Evolutionary conservation across 768 basidiomycete genomes (phyloP).

Genomic region (Podaxis rugospora): DNA sequence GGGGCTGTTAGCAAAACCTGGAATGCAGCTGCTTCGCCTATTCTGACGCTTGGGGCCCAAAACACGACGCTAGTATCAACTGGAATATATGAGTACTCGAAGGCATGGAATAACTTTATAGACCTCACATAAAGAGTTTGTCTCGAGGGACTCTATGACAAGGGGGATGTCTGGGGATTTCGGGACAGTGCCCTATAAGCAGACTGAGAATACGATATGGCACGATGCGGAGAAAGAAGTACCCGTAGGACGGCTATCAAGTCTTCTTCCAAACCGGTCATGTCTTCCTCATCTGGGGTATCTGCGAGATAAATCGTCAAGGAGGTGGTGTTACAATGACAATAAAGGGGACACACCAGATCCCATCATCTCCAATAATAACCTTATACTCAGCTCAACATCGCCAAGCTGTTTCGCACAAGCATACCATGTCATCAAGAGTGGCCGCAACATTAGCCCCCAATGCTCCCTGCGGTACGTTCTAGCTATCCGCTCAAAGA

Average conservation of each 20-base stretch:
- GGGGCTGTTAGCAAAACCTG: conserved; percentile 67
- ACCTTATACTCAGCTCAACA: conserved; percentile 66
- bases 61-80: conserved; percentile 68
- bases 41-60: conserved; percentile 59
- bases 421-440: conserved; percentile 76
- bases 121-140: conserved; percentile 55
- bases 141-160: conserved; percentile 58
- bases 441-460: conserved; percentile 66
- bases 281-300: conserved; percentile 39
- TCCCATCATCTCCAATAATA: conserved; percentile 82
- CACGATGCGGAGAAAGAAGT: conserved; percentile 8
- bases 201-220: neutral
- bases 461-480: conserved; percentile 86
- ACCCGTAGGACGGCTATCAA: conserved; percentile 73
- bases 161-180: conserved; percentile 50
- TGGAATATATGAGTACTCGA: conserved; percentile 24
- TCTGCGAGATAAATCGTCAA: conserved; percentile 21
- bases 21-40: conserved; percentile 64
- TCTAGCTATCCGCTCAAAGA: conserved; percentile 89
- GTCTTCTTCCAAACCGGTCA: conserved; percentile 58
- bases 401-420: conserved; percentile 79
- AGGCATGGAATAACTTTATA: conserved; percentile 5
- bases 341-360: conserved; percentile 46
- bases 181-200: conserved; percentile 65
- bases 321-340: neutral